Evolutionary conservation across 768 basidiomycete species (phyloP), one percentile per base, ranked within the genome.

Genomic region (Wakefieldia striispora): DNA sequence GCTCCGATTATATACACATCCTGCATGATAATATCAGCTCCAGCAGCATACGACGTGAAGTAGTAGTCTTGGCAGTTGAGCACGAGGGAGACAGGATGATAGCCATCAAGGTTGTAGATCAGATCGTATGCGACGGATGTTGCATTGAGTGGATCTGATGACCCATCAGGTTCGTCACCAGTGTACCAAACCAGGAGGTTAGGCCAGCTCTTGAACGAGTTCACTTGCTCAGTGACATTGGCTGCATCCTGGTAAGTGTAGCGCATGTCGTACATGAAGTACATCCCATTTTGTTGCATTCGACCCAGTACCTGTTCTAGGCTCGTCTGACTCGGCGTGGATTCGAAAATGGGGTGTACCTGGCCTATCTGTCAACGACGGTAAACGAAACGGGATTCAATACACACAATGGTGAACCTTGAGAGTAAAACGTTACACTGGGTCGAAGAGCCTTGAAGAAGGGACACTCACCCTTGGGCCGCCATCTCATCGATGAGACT

Each of bases 251-350:
- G 78, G 70, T 89, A 91, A 1, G 73, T 75, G 78, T 67, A 73
- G 53, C 88, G 78, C 88, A 91, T 88, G 62, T 91, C 87, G 56
- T 89, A 91, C 80, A 90, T 88, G 40, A 91, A 72, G 58, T 84
- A 91, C 40, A 65, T 16, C 0, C 78, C 78, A 0, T 81, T 78
- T 50, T 83, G 76, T 60, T 85, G 79, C 80, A 88, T 85, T 31
- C 75, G 72, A 58, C 86, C 77, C n/a, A 89, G 64, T 14, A 88
- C 80, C 20, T 72, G 59, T 6, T 54, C 45, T 29, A 62, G 26
- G 26, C 43, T 81, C 70, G 1, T 83, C 67, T 5, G 72, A 77
- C 76, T 27, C 76, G 60, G 84, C 76, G 58, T 75, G 53, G 80
- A 85, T 2, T 79, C 70, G 1, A 89, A 88, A 16, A 90, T 74